phyloP scores from a whole-genome alignment of 371 early-diverging fungal species.

The Agmasoma carcini region DNA sequence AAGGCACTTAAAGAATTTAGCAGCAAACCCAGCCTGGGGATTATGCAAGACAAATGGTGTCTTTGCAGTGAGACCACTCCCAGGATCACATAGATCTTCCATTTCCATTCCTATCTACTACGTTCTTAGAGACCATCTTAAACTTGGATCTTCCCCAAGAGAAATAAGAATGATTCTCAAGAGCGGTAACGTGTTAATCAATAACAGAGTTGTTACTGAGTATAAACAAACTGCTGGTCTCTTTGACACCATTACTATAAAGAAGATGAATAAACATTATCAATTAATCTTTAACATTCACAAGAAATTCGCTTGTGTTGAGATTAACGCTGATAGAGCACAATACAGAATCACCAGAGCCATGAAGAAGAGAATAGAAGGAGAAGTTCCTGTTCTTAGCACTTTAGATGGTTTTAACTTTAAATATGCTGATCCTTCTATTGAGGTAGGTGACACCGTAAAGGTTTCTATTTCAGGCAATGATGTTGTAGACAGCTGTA shows the following conservation, averaged over 20 bases:
- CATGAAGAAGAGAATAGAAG: slow-evolving; percentile 73
- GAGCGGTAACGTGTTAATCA: slow-evolving; percentile 93
- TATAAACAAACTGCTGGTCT: slow-evolving; percentile 92
- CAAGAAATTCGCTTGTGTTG: slow-evolving; percentile 95
- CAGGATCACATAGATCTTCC: slow-evolving; percentile 96
- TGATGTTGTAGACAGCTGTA: slow-evolving; percentile 78
- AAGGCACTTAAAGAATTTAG: slow-evolving; percentile 98
- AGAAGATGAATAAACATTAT: slow-evolving; percentile 96
- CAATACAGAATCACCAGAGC: slow-evolving; percentile 97
- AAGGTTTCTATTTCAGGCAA: slow-evolving; percentile 78
- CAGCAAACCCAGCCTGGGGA: slow-evolving; percentile 99
- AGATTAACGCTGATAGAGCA: slow-evolving; percentile 90
- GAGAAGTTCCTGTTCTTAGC: slow-evolving; percentile 79
- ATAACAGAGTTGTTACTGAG: slow-evolving; percentile 93
- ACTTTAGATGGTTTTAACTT: slow-evolving; percentile 97
- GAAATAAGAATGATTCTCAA: slow-evolving; percentile 86
- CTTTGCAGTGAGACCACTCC: slow-evolving; percentile 85
- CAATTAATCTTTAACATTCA: slow-evolving; percentile 92
- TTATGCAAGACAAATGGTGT: slow-evolving; percentile 92
- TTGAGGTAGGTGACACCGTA: slow-evolving; percentile 94
- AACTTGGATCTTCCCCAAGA: slow-evolving; percentile 88
- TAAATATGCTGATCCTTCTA: slow-evolving; percentile 93
- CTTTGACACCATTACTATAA: slow-evolving; percentile 95
- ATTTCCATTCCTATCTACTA: slow-evolving; percentile 93
- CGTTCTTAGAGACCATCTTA: slow-evolving; percentile 90